Evolutionary conservation across 768 basidiomycete species (phyloP).

Genomic region (Tylopilus plumbeoviolaceoides): DNA sequence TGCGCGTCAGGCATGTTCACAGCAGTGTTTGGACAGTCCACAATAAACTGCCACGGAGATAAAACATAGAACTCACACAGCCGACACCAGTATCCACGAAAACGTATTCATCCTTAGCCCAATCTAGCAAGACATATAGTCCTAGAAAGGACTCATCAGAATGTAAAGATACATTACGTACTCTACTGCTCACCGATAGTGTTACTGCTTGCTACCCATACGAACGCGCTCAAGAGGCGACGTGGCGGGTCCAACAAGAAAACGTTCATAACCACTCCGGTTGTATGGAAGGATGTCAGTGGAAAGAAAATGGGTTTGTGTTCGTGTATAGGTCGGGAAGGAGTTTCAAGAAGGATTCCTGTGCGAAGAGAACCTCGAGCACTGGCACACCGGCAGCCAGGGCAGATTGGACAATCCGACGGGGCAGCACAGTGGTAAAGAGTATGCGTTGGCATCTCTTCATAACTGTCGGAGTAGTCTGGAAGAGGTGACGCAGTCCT

Average conservation of each 20-base stretch:
- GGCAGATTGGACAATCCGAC: conserved; percentile 8
- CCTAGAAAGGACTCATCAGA: conserved; percentile 39
- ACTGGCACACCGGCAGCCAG: background rate
- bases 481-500: conserved; percentile 21
- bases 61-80: conserved; percentile 47
- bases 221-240: conserved; percentile 60
- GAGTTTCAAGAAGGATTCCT: conserved; percentile 9
- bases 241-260: conserved; percentile 66
- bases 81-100: conserved; percentile 72
- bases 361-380: conserved; percentile 7
- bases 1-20: conserved; percentile 2
- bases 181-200: conserved; percentile 26
- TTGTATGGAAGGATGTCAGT: conserved; percentile 60
- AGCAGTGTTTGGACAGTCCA: background rate
- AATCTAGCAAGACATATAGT: conserved; percentile 62
- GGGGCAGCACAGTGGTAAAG: background rate
- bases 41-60: background rate
- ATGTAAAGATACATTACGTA: background rate
- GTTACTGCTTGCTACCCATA: conserved; percentile 52
- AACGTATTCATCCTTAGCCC: conserved; percentile 61
- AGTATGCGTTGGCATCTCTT: conserved; percentile 12
- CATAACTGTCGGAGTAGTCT: conserved; percentile 11
- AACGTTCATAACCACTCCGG: conserved; percentile 72
- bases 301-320: conserved; percentile 49
- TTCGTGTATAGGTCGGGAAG: conserved; percentile 9